These are phyloP conservation scores for Suhomyces yuchorum DNA, from an alignment of 1,139 yeast genomes.

Conservation along the genomic window DNA sequence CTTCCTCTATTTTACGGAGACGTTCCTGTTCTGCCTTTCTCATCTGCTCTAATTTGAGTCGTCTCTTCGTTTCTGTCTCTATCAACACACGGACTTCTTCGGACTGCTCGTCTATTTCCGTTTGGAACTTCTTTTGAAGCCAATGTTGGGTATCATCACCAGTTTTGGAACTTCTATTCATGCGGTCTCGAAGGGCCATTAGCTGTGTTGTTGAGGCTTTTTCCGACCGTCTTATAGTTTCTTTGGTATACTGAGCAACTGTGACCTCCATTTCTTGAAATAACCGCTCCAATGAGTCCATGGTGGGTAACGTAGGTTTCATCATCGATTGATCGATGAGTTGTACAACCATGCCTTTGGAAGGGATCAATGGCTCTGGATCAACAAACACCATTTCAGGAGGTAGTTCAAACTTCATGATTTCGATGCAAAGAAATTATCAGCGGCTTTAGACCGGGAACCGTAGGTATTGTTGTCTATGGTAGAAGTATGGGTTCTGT, in stretches of 20 bases:
- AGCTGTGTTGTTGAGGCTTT: background rate
- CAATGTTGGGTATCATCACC: background rate
- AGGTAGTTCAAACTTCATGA: slow-evolving; percentile 16
- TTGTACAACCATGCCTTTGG: background rate
- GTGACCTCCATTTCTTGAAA: slow-evolving; percentile 7
- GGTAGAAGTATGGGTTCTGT: slow-evolving; percentile 1
- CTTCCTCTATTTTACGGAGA: background rate
- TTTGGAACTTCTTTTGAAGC: background rate
- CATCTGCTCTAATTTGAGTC: background rate
- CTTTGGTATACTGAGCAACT: background rate
- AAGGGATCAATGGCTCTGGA: background rate
- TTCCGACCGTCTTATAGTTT: background rate
- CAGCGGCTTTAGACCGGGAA: background rate
- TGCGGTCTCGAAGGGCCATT: background rate
- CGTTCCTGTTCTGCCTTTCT: slow-evolving; percentile 6
- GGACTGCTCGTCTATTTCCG: slow-evolving; percentile 8
- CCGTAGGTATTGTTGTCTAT: background rate
- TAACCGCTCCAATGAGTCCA: slow-evolving; percentile 1
- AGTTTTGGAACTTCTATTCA: background rate
- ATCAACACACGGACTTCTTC: slow-evolving; percentile 12
- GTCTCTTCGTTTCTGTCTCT: slow-evolving; percentile 10
- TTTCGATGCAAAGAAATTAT: background rate
- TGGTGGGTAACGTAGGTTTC: background rate
- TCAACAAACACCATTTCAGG: slow-evolving; percentile 13
- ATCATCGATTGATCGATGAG: background rate